phyloP scores from a whole-genome alignment of 2,329 filamentous ascomycete genomes.

The Alternaria alternata region DNA sequence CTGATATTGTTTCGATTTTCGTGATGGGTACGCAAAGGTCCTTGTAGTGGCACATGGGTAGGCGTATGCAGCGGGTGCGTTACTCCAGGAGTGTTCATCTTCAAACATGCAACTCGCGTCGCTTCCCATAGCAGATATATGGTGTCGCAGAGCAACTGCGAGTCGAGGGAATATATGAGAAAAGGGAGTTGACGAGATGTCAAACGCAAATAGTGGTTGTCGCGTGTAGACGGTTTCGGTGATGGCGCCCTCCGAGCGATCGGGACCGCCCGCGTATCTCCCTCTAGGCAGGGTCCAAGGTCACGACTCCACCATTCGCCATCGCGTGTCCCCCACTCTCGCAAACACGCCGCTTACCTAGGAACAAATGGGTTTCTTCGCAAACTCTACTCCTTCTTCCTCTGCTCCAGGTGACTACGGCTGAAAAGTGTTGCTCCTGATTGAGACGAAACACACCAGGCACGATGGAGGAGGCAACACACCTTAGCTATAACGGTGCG shows the following conservation, averaged over 20 bases:
- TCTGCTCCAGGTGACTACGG: slow-evolving; percentile 34
- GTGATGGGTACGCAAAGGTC: background rate
- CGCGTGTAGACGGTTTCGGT: background rate
- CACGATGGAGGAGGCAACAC: slow-evolving; percentile 40
- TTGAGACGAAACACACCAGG: background rate
- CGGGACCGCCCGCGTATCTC: slow-evolving; percentile 36
- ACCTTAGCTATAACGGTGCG: slow-evolving; percentile 61
- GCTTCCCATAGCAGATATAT: background rate
- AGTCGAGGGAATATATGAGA: background rate
- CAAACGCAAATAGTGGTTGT: background rate
- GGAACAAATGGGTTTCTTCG: slow-evolving; percentile 37
- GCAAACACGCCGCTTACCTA: slow-evolving; percentile 30
- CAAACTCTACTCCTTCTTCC: slow-evolving; percentile 10
- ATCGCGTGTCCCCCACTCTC: slow-evolving; percentile 51
- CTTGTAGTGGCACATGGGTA: background rate
- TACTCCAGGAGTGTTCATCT: background rate
- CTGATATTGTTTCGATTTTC: background rate
- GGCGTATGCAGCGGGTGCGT: background rate
- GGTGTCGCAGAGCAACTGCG: background rate
- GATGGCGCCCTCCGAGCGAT: slow-evolving; percentile 23
- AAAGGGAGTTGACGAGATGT: background rate
- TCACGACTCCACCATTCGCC: slow-evolving; percentile 40
- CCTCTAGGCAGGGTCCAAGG: slow-evolving; percentile 4
- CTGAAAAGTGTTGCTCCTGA: slow-evolving; percentile 12
- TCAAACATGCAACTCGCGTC: background rate